Evolutionary conservation across 805 yeast species (phyloP), one percentile per base, ranked within the genome.

Genomic region (Ogataea minuta): DNA sequence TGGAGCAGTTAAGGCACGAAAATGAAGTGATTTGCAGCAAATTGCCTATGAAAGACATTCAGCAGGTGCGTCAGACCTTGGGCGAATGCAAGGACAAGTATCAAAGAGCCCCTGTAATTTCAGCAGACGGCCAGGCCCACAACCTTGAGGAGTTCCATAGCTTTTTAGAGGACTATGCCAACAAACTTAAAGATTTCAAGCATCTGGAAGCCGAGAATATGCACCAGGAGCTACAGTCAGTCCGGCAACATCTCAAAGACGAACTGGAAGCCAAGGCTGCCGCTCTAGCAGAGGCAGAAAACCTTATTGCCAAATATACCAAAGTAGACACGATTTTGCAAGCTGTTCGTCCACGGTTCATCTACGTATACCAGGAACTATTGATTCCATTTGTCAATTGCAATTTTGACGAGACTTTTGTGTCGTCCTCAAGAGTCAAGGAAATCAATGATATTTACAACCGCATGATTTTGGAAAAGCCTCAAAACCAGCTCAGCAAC

Each of bases 351-450:
- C 42, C 46, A 5, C 41, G 36, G 15, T 30, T 46, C 16, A 36
- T 38, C 7, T 36, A 16, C 23, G 23, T 46, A 6, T 46, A 46
- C 31, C 45, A 46, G 28, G 41, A 43, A 24, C 43, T 46, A 20
- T 29, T 46, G 37, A 32, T 46, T 17, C 50, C 50, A 8, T 46
- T 46, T 23, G 30, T 43, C 19, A 38, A 38, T 20, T 46, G 47
- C 37, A 28, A 31, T 11, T 31, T 17, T 20, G 32, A 30, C 12
- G 35, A 29, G 31, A 20, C 24, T 9, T 30, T 29, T 14, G 25
- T 17, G 6, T 17, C 32, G 27, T 23, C 38, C 4, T 10, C 17
- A 20, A 24, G 26, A n/a, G 32, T 30, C 5, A 9, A 23, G 20
- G 33, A 36, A 23, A 37, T 46, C 27, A 28, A 39, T 14, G 23